Evolutionary conservation across 2,329 filamentous ascomycete species (phyloP), one percentile per base, ranked within the genome.

Genomic region (Aspergillus unguis): DNA sequence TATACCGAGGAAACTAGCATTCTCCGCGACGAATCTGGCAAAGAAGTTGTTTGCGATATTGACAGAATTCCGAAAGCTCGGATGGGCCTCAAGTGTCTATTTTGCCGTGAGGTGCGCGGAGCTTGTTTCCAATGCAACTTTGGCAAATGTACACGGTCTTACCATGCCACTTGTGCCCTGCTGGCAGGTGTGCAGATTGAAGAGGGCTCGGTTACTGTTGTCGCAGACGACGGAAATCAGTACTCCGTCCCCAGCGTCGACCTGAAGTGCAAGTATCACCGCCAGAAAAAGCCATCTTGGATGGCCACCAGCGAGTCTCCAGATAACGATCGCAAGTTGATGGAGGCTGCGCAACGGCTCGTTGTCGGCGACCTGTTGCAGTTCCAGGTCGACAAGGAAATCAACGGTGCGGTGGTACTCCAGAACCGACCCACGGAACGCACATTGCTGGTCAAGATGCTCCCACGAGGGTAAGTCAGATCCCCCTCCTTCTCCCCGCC

Each of bases 111-210:
- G 31, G 95, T 94, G 71, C 88, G 88, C 52, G 94, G 94, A n/a
- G 90, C 90, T 11, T 96, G 92, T 73, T 95, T 99, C 75, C 92
- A 97, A 71, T 99, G 94, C 72, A 95, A 90, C 1, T 87, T 90
- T 62, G 92, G 92, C 76, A 97, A 96, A 70, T 99, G 94, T 65
- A 87, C 90, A 3, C 81, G 94, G 58, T 87, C 92, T 6, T 99
- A 96, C 72, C 94, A 99, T 69, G 89, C 92, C 11, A 97, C 92
- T 1, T 99, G 94, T 68, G 94, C 94, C 2, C 87, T 91, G 6
- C 86, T 92, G 25, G 92, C 92, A 33, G 94, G 94, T 52, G 91
- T 96, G 2, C 88, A 95, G 67, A 85, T 96, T 44, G 92, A 99
- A 67, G 84, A 90, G 62, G 89, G 89, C 29, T 84, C 90, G 33